Base-by-base conservation (phyloP, 805 yeast genomes). In the Ogataea corticis region DNA sequence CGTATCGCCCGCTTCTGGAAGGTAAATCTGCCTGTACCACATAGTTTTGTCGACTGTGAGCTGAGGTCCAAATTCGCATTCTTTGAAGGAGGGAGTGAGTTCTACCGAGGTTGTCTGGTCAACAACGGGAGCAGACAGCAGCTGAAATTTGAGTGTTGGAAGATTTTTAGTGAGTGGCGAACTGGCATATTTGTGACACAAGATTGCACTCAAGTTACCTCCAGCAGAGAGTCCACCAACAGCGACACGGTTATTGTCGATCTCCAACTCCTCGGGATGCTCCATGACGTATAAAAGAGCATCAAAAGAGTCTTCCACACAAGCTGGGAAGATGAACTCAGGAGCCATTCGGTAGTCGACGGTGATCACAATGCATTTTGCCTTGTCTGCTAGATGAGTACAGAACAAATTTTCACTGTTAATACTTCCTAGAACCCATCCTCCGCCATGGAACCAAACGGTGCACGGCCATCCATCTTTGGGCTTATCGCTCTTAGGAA, bases 341-440 rank as follows among this genome's bases (percentile, higher is more conserved):
- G 81, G 82, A 0, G 79, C 79, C 44, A 74, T 57, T 33, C 80
- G 50, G 57, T 76, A 76, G 55, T 76, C 79, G n/a, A 76, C 73
- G 7, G 70, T 61, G 10, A 76, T 59, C 12, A 73, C 58, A 15
- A 53, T 38, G 37, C 59, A 76, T 37, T 66, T 47, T 10, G 70
- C 66, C 17, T 52, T 43, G 30, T 66, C 65, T 18, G 75, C 72
- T 33, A 68, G 50, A 45, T 70, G 68, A 2, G 76, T 66, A 48
- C 76, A 72, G 53, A 60, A 69, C 2, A 72, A 64, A 58, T 73
- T 71, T 38, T 65, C 69, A 1, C 67, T 61, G 18, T 54, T 57
- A 29, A 64, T 55, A 19, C 57, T 58, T 13, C 69, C 69, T 19
- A 65, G 52, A 13, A 63, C 69, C 58, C 66, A 62, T 11, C 69